phyloP scores from a whole-genome alignment of 164 flowering plant genomes.

The Stephania cephalantha region DNA sequence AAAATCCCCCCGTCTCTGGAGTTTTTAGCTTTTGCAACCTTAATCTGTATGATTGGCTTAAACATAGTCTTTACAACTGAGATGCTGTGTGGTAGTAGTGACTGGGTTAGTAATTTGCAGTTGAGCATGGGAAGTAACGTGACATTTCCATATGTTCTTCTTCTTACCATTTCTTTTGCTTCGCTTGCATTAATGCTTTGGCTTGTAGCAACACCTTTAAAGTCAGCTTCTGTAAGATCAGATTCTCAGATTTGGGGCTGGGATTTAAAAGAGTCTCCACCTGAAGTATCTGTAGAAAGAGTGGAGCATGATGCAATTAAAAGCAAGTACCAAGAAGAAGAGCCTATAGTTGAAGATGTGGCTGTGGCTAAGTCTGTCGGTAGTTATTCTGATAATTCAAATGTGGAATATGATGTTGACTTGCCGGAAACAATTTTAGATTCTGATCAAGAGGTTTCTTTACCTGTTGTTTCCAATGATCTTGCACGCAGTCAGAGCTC shows the following conservation, averaged over 20 bases:
- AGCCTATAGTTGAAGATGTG: conserved; percentile 21
- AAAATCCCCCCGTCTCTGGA: conserved; percentile 63
- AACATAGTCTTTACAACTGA: conserved; percentile 68
- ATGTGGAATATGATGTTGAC: conserved; percentile 25
- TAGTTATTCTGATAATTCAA: conserved; percentile 28
- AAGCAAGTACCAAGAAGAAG: conserved; percentile 25
- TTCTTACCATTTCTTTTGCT: conserved; percentile 44
- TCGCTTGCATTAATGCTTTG: conserved; percentile 77
- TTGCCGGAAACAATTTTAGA: conserved; percentile 53
- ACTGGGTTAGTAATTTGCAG: conserved; percentile 62
- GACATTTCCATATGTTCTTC: conserved; percentile 40
- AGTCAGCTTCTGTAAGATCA: conserved; percentile 49
- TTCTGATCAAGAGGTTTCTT: conserved; percentile 33
- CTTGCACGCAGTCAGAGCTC: conserved; percentile 15
- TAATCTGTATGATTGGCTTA: conserved; percentile 66
- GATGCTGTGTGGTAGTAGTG: conserved; percentile 80
- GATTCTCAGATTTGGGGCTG: conserved; percentile 45
- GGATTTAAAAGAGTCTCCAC: conserved; percentile 28
- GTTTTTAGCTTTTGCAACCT: conserved; percentile 48
- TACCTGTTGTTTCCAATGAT: conserved; percentile 32
- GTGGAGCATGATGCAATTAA: conserved; percentile 25
- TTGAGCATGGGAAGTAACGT: conserved; percentile 52
- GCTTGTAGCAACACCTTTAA: conserved; percentile 79
- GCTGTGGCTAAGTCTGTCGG: conserved; percentile 20
- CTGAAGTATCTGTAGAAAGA: conserved; percentile 26